Conservation (phyloP, 148 eudicot genomes). For the Rhododendron ferrugineum region DNA sequence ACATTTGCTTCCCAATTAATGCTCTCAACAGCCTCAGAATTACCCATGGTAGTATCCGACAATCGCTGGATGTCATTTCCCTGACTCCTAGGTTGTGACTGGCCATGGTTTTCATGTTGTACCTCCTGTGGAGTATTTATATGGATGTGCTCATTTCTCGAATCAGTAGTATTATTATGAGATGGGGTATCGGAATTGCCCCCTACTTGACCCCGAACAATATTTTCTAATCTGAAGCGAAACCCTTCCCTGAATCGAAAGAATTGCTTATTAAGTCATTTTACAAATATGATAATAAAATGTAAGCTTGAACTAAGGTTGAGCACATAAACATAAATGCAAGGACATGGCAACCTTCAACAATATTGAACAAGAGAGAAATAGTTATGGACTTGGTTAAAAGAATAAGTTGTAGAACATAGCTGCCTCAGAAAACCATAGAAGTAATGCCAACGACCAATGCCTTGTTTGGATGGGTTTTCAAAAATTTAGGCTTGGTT, state of each 20-base stretch:
- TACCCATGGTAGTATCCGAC: slow-evolving; percentile 30
- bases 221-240: slow-evolving; percentile 62
- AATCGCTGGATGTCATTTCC: slow-evolving; percentile 35
- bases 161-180: slow-evolving; percentile 31
- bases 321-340: neutral
- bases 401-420: neutral
- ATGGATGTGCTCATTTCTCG: slow-evolving; percentile 39
- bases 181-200: slow-evolving; percentile 45
- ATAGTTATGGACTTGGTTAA: neutral
- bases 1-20: slow-evolving; percentile 29
- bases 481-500: too few relatives aligned
- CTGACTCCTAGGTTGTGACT: slow-evolving; percentile 34
- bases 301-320: neutral
- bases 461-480: too few relatives aligned
- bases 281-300: neutral
- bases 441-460: neutral
- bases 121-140: slow-evolving; percentile 31
- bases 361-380: neutral
- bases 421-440: slow-evolving; percentile 5
- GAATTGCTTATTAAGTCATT: slow-evolving; percentile 3
- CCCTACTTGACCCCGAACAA: slow-evolving; percentile 67
- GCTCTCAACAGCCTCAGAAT: slow-evolving; percentile 37
- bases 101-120: slow-evolving; percentile 44
- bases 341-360: neutral
- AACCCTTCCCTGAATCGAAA: slow-evolving; percentile 17